Evolutionary conservation across 2,329 filamentous ascomycete genomes (phyloP).

Genomic region (Colletotrichum sp.): DNA sequence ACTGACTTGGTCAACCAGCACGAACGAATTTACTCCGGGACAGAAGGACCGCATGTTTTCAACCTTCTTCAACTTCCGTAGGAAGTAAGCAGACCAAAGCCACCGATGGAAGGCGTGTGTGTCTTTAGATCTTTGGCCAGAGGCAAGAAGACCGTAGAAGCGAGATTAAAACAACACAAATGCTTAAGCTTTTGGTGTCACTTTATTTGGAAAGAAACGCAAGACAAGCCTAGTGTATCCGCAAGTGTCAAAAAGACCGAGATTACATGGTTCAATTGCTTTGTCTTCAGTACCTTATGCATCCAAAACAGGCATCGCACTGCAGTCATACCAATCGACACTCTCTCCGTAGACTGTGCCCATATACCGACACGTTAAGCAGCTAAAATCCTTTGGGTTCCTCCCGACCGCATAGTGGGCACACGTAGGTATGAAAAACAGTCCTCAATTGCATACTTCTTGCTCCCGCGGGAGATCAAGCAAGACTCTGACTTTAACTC

Average conservation of each 20-base stretch:
- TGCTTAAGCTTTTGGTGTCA: not conserved
- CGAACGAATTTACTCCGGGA: slow-evolving; percentile 44
- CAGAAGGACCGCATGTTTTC: slow-evolving; percentile 42
- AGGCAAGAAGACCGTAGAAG: not conserved
- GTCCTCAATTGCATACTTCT: too few relatives aligned
- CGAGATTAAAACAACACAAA: not conserved
- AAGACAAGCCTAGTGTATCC: not conserved
- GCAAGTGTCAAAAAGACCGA: not conserved
- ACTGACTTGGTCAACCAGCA: not conserved
- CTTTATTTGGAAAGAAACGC: not conserved
- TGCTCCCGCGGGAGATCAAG: too few relatives aligned
- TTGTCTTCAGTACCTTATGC: not conserved
- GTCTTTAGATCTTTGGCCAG: accelerated
- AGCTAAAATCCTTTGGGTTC: not conserved
- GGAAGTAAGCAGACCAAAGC: not conserved
- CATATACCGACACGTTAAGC: not conserved
- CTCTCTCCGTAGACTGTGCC: not conserved
- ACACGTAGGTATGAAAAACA: not conserved
- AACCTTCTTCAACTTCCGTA: slow-evolving; percentile 10
- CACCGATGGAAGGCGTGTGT: not conserved
- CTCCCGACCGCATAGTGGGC: not conserved
- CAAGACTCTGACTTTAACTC: not conserved
- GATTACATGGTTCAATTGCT: not conserved
- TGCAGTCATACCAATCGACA: not conserved
- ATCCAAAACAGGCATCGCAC: not conserved